Evolutionary conservation across 2,329 filamentous ascomycete species (phyloP).

Genomic region (Colletotrichum caudatum): DNA sequence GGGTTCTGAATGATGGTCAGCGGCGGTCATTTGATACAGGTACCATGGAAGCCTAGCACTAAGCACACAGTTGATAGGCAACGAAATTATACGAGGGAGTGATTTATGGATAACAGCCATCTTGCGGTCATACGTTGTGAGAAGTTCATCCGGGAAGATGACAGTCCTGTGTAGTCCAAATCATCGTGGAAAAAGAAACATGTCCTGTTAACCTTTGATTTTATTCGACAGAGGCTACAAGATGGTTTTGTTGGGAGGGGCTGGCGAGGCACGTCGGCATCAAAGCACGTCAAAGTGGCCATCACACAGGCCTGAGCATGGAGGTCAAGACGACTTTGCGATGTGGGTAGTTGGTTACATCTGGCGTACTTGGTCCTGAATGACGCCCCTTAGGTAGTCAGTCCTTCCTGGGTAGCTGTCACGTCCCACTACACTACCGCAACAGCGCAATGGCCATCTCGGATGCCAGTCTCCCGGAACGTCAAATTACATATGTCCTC

Average conservation of each 20-base stretch:
- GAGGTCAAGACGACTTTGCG: not conserved
- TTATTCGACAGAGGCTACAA: not conserved
- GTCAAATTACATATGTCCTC: not conserved
- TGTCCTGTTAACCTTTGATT: not conserved
- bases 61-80: too few relatives aligned
- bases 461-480: not conserved
- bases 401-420: not conserved
- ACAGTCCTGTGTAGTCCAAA: too few relatives aligned
- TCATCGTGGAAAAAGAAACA: not conserved
- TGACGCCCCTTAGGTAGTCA: slow-evolving; percentile 14
- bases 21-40: not conserved
- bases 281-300: not conserved
- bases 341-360: not conserved
- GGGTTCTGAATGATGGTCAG: slow-evolving; percentile 50
- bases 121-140: too few relatives aligned
- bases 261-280: not conserved
- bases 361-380: slow-evolving; percentile 5
- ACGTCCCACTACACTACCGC: too few relatives aligned
- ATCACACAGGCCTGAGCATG: not conserved
- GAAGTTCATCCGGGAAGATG: not conserved
- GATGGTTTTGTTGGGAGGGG: too few relatives aligned
- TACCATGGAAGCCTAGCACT: too few relatives aligned
- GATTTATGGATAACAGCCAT: too few relatives aligned
- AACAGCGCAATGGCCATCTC: not conserved
- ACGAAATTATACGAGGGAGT: too few relatives aligned